Percentiles rank a stretch among this genome's conserved stretches.
Evolutionary conservation across 2,329 filamentous ascomycete species (phyloP).

Genomic region (Leptographium wingfieldii): DNA sequence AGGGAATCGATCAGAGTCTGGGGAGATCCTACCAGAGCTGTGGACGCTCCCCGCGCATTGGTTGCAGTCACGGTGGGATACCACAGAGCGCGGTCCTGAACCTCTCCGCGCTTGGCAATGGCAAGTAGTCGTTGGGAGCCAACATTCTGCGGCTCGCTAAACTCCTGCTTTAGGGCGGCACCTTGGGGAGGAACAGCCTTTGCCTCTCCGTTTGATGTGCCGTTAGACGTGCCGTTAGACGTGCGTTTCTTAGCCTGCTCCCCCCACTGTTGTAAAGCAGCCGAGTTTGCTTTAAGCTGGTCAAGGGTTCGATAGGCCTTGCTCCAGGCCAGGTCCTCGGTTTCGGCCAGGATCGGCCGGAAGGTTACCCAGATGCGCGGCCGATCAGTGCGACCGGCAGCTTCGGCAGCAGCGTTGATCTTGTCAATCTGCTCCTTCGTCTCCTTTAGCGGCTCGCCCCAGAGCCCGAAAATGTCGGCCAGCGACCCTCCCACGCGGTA

Average conservation of each 20-base stretch:
- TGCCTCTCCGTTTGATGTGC: background rate
- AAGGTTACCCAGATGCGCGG: slow-evolving; percentile 54
- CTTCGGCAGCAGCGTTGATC: slow-evolving; percentile 45
- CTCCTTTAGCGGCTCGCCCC: slow-evolving; percentile 51
- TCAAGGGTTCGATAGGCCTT: slow-evolving; percentile 47
- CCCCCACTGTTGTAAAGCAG: background rate
- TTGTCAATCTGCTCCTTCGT: slow-evolving; percentile 50
- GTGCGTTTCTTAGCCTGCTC: slow-evolving; percentile 7
- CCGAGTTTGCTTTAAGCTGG: slow-evolving; percentile 29
- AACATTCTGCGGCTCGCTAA: slow-evolving; percentile 39
- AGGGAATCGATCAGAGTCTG: slow-evolving; percentile 41
- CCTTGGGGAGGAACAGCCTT: slow-evolving; percentile 9
- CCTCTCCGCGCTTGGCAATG: slow-evolving; percentile 41
- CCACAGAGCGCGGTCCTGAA: slow-evolving; percentile 50
- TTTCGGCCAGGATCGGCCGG: slow-evolving; percentile 47
- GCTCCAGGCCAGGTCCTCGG: slow-evolving; percentile 48
- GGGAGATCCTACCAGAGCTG: slow-evolving; percentile 41
- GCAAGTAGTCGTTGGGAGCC: slow-evolving; percentile 46
- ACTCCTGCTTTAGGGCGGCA: slow-evolving; percentile 10
- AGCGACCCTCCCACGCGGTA: slow-evolving; percentile 46
- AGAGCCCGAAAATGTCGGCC: slow-evolving; percentile 50
- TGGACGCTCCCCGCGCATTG: slow-evolving; percentile 45
- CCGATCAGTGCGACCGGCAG: slow-evolving; percentile 39
- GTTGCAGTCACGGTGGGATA: slow-evolving; percentile 51
- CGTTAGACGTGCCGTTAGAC: background rate